Evolutionary conservation across 202 grass and related monocot species (phyloP), one percentile per base, ranked within the genome.

Genomic region (Carex sylvatica): DNA sequence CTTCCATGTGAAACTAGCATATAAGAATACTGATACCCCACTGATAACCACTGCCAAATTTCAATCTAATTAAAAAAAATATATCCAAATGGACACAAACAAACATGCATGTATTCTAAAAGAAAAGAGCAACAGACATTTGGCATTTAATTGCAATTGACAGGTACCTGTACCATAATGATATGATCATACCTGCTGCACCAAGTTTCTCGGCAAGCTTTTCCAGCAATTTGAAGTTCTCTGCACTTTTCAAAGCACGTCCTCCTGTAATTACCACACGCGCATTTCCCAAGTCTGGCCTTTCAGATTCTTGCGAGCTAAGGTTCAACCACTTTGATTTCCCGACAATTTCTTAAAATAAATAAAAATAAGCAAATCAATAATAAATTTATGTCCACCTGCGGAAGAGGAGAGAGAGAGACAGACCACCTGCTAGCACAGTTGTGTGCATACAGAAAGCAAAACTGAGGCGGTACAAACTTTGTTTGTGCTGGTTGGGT

Each of bases 141-240:
- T 53, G 6, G 42, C 60, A 68, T 66, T 42, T 12, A 16, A 77
- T 77, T 36, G 73, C 24, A 77, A 54, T 77, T 35, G 52, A 56
- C 3, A 55, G 51, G 15, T 36, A 77, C 15, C 13, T 35, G 28
- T 77, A 58, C 51, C 73, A 76, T 35, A 77, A 9, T 77, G 15
- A 19, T 5, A 77, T 77, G 28, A 79, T 15, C 33, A 77, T 88
- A 93, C 96, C 92, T 88, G 96, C 92, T 78, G 96, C 96, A 22
- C 91, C 92, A 88, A 99, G 91, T 86, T 99, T 99, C 85, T 95
- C 91, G 23, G 92, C 92, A 82, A 99, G 93, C 74, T 92, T 92
- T 87, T 95, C 96, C 54, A 95, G 83, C 56, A 99, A 87, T 84
- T 95, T 93, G 69, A 99, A 99, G 82, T 95, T 95, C 79, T 99